These are phyloP conservation scores for Aspergillus brunneoviolaceus DNA, from an alignment of 2,329 filamentous ascomycete species.

Conservation along the genomic window DNA sequence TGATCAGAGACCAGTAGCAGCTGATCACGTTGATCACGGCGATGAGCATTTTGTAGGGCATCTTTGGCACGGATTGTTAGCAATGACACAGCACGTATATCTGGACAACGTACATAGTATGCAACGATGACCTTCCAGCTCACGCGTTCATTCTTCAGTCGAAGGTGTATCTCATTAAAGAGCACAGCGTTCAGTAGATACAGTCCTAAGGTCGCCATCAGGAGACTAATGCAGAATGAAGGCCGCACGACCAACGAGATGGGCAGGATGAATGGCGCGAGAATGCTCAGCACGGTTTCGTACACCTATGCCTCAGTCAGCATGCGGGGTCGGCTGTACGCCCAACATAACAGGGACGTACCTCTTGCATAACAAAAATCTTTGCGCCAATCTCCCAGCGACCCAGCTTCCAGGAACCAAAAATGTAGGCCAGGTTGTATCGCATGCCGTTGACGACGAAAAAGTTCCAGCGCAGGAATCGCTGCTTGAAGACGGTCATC, in stretches of 20 bases:
- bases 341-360: slow-evolving; percentile 9
- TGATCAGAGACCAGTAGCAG: slow-evolving; percentile 45
- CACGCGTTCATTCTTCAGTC: slow-evolving; percentile 46
- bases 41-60: slow-evolving; percentile 47
- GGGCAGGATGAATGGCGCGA: slow-evolving; percentile 48
- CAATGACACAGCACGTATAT: not conserved
- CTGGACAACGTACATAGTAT: slow-evolving; percentile 36
- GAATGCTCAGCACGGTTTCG: slow-evolving; percentile 48
- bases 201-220: slow-evolving; percentile 39
- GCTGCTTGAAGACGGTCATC: slow-evolving; percentile 54
- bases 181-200: slow-evolving; percentile 47
- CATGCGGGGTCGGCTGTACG: not conserved
- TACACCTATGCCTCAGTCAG: slow-evolving; percentile 37
- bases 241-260: slow-evolving; percentile 48
- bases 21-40: slow-evolving; percentile 47
- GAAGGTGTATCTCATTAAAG: slow-evolving; percentile 52
- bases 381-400: slow-evolving; percentile 53
- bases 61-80: slow-evolving; percentile 9
- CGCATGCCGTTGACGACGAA: slow-evolving; percentile 53
- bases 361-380: slow-evolving; percentile 51
- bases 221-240: slow-evolving; percentile 41
- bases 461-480: slow-evolving; percentile 54
- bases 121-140: slow-evolving; percentile 37
- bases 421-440: slow-evolving; percentile 50
- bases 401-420: slow-evolving; percentile 50